phyloP scores from a whole-genome alignment of 2,329 filamentous ascomycete genomes.

The Xylariaceae sp. region DNA sequence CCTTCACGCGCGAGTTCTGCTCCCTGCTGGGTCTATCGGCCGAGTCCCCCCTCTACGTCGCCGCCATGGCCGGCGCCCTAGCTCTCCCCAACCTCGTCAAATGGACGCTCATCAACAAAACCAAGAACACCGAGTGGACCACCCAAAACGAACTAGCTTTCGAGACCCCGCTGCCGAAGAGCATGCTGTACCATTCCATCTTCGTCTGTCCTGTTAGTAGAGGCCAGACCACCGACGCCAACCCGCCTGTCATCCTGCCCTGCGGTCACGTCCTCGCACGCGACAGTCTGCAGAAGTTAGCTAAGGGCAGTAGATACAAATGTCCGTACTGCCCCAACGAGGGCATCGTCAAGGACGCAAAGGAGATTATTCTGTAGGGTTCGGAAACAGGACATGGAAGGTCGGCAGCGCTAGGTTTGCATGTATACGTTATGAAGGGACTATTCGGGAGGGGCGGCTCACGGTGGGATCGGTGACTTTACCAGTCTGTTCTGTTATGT shows the following conservation, averaged over 20 bases:
- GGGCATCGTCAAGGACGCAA: conserved; percentile 71
- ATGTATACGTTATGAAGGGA: not conserved
- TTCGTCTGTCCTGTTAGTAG: conserved; percentile 98
- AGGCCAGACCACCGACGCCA: conserved; percentile 87
- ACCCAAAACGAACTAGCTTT: conserved; percentile 85
- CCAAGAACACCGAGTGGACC: conserved; percentile 92
- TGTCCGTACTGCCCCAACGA: conserved; percentile 94
- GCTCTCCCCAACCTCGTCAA: conserved; percentile 87
- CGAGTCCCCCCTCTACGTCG: conserved; percentile 88
- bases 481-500: no score
- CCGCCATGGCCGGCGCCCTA: conserved; percentile 86
- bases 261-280: conserved; percentile 92
- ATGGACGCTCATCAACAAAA: conserved; percentile 79
- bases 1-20: conserved; percentile 93
- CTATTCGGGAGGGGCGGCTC: no score
- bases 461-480: no score
- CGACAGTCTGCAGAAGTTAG: conserved; percentile 74
- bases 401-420: conserved; percentile 7
- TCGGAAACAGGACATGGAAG: not conserved
- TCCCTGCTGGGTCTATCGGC: conserved; percentile 83
- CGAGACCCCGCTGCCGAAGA: conserved; percentile 56
- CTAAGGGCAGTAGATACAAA: conserved; percentile 79
- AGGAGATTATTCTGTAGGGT: conserved; percentile 61
- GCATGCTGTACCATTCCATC: conserved; percentile 82
- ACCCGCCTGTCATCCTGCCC: conserved; percentile 94